Evolutionary conservation across 2,329 filamentous ascomycete genomes (phyloP), one percentile per base, ranked within the genome.

Genomic region (Trichoderma lentiforme): DNA sequence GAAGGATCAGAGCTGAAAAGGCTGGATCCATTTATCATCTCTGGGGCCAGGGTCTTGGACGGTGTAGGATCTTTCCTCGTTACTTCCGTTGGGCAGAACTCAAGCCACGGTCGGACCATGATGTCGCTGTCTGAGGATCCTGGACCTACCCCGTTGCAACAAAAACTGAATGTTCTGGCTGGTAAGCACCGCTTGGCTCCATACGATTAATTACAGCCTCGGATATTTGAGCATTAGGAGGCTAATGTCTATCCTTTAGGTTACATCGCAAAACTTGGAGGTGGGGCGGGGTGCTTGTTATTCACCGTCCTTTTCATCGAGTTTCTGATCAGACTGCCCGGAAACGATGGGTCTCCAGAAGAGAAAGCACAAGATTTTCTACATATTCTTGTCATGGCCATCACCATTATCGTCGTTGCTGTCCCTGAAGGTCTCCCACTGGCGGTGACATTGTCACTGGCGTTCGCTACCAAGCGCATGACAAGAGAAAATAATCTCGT

Each of bases 261-360:
- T 11, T 76, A 76, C 39, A 82, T 82, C 64, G 81, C 81, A n/a
- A 82, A 80, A 73, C 73, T 80, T 30, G 87, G 87, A 32, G 89
- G 91, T 76, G 89, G 88, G 70, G 90, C 93, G 36, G 92, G 92
- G 58, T 81, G 92, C 15, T 81, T 95, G 8, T 85, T 95, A 24
- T 95, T 96, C 79, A 82, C 94, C 67, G 91, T 94, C 28, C 84
- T 95, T 14, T 89, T 95, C 76, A 93, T 95, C 83, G 91, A 93
- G 77, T 95, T 94, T 78, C 83, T 93, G 28, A 90, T 87, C 39
- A 81, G 86, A 18, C 85, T 95, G 8, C 86, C 87, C 6, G 77
- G 82, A 43, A 89, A 88, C 76, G 57, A 75, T 26, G 78, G 75
- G 0, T 81, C 83, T 0, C 82, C 89, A 1, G 84, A 88, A 0